These are phyloP conservation scores for Mycena belliarum DNA, from an alignment of 768 basidiomycete species.

Conservation along the genomic window DNA sequence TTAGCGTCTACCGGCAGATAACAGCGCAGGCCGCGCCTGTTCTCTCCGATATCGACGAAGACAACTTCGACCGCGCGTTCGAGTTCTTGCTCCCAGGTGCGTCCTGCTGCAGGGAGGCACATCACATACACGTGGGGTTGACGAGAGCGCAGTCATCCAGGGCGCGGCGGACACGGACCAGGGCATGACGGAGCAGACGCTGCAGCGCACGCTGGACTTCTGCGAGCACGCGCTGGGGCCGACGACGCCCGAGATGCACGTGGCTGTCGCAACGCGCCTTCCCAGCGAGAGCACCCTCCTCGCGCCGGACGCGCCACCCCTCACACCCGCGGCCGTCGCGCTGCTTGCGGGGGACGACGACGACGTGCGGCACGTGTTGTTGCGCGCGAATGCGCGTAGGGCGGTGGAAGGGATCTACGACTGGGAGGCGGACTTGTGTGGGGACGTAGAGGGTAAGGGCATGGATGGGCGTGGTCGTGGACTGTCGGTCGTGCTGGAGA, in stretches of 20 bases:
- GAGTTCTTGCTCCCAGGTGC: slow-evolving; percentile 41
- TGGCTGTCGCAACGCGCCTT: not conserved
- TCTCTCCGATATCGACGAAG: slow-evolving; percentile 44
- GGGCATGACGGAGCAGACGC: slow-evolving; percentile 12
- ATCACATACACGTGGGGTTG: too few relatives aligned
- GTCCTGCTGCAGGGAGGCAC: not conserved
- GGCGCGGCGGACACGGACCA: slow-evolving; percentile 27
- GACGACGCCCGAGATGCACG: slow-evolving; percentile 14
- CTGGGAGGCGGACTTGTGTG: slow-evolving; percentile 23
- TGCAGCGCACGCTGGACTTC: slow-evolving; percentile 20
- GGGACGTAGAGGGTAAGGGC: too few relatives aligned
- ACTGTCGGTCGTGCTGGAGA: slow-evolving; percentile 19
- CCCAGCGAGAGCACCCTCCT: too few relatives aligned
- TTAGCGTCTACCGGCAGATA: slow-evolving; percentile 52
- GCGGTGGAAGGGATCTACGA: slow-evolving; percentile 19
- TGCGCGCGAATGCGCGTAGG: slow-evolving; percentile 19
- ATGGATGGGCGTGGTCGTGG: too few relatives aligned
- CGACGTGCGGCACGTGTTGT: slow-evolving; percentile 4
- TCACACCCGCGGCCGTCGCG: not conserved
- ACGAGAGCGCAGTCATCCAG: slow-evolving; percentile 25
- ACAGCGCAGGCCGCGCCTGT: slow-evolving; percentile 39
- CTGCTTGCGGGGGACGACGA: slow-evolving; percentile 8
- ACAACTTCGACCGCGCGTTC: slow-evolving; percentile 51
- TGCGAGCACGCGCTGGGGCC: slow-evolving; percentile 18
- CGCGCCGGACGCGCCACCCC: not conserved